Evolutionary conservation across 495 filamentous ascomycete genomes (phyloP).

Genomic region (Cudoniella acicularis): DNA sequence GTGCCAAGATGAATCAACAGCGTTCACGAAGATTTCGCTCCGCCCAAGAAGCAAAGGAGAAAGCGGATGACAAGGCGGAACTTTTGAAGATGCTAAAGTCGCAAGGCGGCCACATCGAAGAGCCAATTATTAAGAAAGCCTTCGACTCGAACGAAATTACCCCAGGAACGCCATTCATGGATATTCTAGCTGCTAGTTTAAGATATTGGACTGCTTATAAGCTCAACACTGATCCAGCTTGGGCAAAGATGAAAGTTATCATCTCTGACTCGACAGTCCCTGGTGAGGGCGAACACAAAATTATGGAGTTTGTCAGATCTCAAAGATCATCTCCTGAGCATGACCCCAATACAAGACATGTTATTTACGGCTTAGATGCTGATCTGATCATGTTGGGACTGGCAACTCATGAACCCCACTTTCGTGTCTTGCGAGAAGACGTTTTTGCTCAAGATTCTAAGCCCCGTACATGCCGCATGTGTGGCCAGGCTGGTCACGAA

Average conservation of each 20-base stretch:
- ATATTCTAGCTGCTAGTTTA: constrained; percentile 84
- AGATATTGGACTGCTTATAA: constrained; percentile 97
- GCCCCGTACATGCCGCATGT: constrained; percentile 74
- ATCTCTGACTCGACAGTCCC: constrained; percentile 98
- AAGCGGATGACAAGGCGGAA: constrained; percentile 86
- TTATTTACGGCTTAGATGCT: constrained; percentile 93
- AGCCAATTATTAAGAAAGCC: constrained; percentile 75
- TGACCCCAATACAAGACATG: constrained; percentile 94
- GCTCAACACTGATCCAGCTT: constrained; percentile 93
- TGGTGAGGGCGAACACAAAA: constrained; percentile 98
- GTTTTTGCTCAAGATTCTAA: constrained; percentile 89
- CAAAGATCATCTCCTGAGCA: constrained; percentile 87
- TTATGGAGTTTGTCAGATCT: constrained; percentile 96
- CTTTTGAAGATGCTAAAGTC: constrained; percentile 75
- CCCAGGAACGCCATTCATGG: constrained; percentile 98
- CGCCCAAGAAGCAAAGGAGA: constrained; percentile 89
- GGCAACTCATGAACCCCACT: constrained; percentile 95
- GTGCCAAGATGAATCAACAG: constrained; percentile 98
- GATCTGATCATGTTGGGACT: constrained; percentile 99
- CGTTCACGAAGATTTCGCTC: constrained; percentile 87
- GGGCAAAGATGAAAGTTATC: constrained; percentile 95
- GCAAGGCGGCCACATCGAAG: constrained; percentile 59
- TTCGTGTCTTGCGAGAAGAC: constrained; percentile 94
- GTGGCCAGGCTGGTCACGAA: constrained; percentile 87
- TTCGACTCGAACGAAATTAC: constrained; percentile 99